Evolutionary conservation across 306 rosid genomes (phyloP).

Genomic region (Abrus pulchellus): DNA sequence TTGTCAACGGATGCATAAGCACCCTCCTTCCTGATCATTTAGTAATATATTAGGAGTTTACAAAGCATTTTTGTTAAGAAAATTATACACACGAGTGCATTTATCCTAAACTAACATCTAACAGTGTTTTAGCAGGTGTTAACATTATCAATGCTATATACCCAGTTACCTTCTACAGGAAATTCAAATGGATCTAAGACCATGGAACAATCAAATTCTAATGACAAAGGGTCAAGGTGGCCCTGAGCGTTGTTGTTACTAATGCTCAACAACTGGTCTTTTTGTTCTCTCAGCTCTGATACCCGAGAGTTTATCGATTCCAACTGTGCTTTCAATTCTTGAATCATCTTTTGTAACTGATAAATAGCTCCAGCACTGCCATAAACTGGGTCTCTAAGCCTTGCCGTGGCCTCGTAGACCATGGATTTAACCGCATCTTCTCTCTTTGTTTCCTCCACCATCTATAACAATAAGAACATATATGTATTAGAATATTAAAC

Average conservation of each 20-base stretch:
- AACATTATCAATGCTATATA: background rate
- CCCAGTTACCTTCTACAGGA: slow-evolving; percentile 14
- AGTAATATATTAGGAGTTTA: background rate
- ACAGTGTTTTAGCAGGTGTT: background rate
- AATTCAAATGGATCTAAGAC: slow-evolving; percentile 27
- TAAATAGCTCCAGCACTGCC: slow-evolving; percentile 50
- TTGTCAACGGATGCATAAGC: background rate
- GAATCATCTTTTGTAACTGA: slow-evolving; percentile 44
- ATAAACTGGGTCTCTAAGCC: slow-evolving; percentile 55
- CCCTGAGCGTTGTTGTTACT: background rate
- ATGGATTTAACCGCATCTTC: slow-evolving; percentile 51
- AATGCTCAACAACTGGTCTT: slow-evolving; percentile 32
- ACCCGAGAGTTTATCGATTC: slow-evolving; percentile 26
- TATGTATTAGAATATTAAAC: background rate
- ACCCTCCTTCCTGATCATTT: background rate
- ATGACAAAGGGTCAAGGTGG: background rate
- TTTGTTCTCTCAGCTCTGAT: slow-evolving; percentile 32
- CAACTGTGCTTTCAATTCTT: slow-evolving; percentile 31
- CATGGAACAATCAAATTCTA: background rate
- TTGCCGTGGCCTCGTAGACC: slow-evolving; percentile 50
- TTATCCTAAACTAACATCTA: background rate
- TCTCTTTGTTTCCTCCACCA: slow-evolving; percentile 52
- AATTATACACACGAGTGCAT: background rate
- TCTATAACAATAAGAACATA: slow-evolving; percentile 1
- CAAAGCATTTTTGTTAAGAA: background rate